Conservation (phyloP, 176 grass and related monocot species). For the Zea luxurians region DNA sequence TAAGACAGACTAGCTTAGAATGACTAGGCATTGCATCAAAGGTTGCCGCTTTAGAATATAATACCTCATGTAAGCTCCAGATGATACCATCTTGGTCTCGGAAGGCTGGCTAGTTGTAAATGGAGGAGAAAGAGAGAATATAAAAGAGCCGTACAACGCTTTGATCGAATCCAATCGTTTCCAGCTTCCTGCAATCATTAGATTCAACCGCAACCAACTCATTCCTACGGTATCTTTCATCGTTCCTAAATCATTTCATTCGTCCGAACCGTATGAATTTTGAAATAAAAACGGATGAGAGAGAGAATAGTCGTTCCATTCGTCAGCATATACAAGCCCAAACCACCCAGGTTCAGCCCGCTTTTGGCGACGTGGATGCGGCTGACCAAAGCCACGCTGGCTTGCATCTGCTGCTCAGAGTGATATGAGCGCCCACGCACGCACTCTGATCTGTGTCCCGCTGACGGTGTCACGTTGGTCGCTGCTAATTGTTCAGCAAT, state of each 20-base stretch:
- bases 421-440: no score
- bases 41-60: constrained; percentile 8
- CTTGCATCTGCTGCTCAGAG: no score
- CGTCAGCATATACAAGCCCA: no score
- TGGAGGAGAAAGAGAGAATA: constrained; percentile 1
- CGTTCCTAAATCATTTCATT: not conserved
- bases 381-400: no score
- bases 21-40: not conserved
- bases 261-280: not conserved
- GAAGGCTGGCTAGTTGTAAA: constrained; percentile 33
- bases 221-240: not conserved
- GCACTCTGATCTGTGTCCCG: no score
- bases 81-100: not conserved
- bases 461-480: no score
- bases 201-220: constrained; percentile 26
- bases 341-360: no score
- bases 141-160: not conserved
- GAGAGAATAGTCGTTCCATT: no score
- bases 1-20: constrained; percentile 16
- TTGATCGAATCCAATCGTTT: not conserved
- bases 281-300: no score
- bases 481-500: no score
- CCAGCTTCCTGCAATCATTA: constrained; percentile 29
- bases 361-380: no score
- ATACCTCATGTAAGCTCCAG: not conserved